Base-by-base conservation (phyloP, 23 red algal genomes). In the Agarophyton chilense region DNA sequence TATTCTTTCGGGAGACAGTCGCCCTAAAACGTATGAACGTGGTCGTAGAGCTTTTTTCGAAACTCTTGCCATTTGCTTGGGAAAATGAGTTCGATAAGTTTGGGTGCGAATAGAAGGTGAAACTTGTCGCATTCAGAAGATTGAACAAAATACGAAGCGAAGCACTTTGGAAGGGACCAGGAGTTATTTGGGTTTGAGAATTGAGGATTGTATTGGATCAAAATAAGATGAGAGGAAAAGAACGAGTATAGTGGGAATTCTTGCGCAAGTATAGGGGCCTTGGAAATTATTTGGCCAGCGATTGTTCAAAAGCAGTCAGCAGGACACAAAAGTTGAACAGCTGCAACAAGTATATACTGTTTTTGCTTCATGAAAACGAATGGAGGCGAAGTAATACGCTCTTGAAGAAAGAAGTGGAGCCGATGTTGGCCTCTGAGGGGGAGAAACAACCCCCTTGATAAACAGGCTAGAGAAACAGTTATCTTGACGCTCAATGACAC, bases 21-120 rank as follows among this genome's bases (percentile, higher is more conserved):
- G 58, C 35, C 71, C 54, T 19, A 90, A 56, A 8, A 90, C 72
- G 68, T 90, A 90, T 6, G 45, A 71, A 13, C 86, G 86, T 17
- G 86, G 73, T 9, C 86, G 86, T 12, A 90, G 55, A n/a, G 86
- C 86, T 25, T 90, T 90, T 66, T 90, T 49, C 21, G 86, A 78
- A 14, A 90, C 86, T 21, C 86, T 71, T 43, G 70, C 54, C 86
- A 90, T 90, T 35, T 17, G 52, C 4, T 11, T 16, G 55, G 50
- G 22, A 7, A 61, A 45, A 50, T 5, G 6, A 50, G 44, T 25
- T 26, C 16, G 77, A 47, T 12, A 47, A 47, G 13, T 80, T 58
- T 25, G 33, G 68, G 1, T 32, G 68, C n/a, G 18, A 16, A 46
- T 74, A 39, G 19, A 17, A 4, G 68, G 45, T 29, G 40, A 49